A percentile compares a stretch with the other conserved stretches of the same genome.
Evolutionary conservation across 108 stramenopile species (phyloP).

Genomic region (Epithemia pelagica): DNA sequence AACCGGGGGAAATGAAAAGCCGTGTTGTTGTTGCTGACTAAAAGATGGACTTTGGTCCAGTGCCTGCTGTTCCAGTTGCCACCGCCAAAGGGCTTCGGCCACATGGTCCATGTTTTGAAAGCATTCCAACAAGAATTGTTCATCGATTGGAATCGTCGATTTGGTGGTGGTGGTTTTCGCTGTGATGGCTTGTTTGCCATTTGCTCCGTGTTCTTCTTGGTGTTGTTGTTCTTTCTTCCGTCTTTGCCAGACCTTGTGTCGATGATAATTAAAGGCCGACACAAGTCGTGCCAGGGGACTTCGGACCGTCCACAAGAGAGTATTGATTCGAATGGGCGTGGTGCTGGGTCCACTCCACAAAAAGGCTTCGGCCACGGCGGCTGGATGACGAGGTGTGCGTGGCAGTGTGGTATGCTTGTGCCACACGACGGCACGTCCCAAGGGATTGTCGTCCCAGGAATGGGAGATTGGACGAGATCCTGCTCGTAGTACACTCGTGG

Average conservation of each 20-base stretch:
- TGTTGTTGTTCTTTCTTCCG: slow-evolving; percentile 4
- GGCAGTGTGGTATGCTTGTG: not conserved
- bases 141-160: not conserved
- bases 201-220: not conserved
- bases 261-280: slow-evolving; percentile 15
- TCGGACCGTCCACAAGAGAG: slow-evolving; percentile 6
- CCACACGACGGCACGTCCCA: not conserved
- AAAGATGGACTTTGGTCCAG: not conserved
- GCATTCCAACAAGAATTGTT: not conserved
- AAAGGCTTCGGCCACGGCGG: not conserved
- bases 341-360: too few species aligned
- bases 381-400: not conserved
- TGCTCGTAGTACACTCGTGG: not conserved
- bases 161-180: not conserved
- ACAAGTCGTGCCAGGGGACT: slow-evolving; percentile 13
- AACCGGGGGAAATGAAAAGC: too few species aligned
- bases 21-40: not conserved
- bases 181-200: not conserved
- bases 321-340: too few species aligned
- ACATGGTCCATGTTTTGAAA: not conserved
- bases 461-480: not conserved
- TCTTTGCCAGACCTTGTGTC: not conserved
- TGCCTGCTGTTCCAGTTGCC: not conserved
- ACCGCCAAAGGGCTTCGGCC: not conserved
- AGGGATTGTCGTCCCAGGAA: not conserved